A percentile compares a stretch with the other conserved stretches of the same genome.
phyloP scores from a whole-genome alignment of 2,329 filamentous ascomycete genomes.

The Helotiales sp. region DNA sequence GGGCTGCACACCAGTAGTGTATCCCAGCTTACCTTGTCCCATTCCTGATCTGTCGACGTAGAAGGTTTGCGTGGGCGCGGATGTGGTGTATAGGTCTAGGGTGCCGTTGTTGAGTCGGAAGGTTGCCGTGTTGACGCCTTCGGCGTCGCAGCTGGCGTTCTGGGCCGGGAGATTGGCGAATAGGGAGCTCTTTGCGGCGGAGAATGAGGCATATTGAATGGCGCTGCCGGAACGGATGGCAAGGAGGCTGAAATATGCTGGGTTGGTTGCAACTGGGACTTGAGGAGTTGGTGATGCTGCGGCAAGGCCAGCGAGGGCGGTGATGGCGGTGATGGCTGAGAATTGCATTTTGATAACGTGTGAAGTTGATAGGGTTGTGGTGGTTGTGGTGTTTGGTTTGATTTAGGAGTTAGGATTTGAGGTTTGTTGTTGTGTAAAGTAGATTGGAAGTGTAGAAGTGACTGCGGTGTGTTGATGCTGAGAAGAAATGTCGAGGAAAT shows the following conservation, averaged over 20 bases:
- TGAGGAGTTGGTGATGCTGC: slow-evolving; percentile 3
- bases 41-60: slow-evolving; percentile 11
- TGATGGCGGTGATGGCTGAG: slow-evolving; percentile 9
- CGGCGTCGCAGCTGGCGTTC: slow-evolving; percentile 2
- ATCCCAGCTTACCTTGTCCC: slow-evolving; percentile 8
- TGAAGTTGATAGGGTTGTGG: neutral
- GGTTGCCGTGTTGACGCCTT: neutral
- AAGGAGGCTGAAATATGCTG: slow-evolving; percentile 5
- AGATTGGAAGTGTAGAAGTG: neutral
- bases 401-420: neutral
- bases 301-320: slow-evolving; percentile 1
- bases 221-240: slow-evolving; percentile 4
- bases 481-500: neutral
- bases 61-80: neutral
- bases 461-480: neutral
- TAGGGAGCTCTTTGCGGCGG: slow-evolving; percentile 2
- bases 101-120: slow-evolving; percentile 8
- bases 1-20: slow-evolving; percentile 3
- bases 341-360: neutral
- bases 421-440: neutral
- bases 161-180: slow-evolving; percentile 3
- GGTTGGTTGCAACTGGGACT: neutral
- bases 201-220: neutral
- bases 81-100: neutral
- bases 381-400: neutral